phyloP scores from a whole-genome alignment of 306 rosid genomes.

The Quercus agrifolia region DNA sequence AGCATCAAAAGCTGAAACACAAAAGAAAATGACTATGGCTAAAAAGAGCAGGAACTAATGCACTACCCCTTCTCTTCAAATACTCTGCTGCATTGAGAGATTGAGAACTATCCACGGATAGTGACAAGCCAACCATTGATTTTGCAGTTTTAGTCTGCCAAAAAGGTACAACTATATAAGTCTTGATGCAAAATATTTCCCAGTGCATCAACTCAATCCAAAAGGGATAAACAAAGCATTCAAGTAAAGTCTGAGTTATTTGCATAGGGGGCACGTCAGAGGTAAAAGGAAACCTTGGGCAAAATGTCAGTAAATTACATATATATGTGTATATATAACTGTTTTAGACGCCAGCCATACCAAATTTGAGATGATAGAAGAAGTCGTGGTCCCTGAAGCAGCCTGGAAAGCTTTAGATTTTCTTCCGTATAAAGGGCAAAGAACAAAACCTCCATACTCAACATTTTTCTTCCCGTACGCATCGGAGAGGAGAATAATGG shows the following conservation, averaged over 20 bases:
- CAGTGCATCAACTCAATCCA: neutral
- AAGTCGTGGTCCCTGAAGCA: conserved; percentile 77
- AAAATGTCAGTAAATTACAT: conserved; percentile 9
- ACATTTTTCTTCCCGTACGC: conserved; percentile 65
- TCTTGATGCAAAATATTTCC: neutral
- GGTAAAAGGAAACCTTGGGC: conserved; percentile 15
- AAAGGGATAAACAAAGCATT: conserved; percentile 12
- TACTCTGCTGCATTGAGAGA: conserved; percentile 65
- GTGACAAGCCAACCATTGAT: conserved; percentile 74
- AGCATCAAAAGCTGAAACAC: conserved; percentile 2
- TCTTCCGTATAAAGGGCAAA: conserved; percentile 93
- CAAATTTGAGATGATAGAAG: conserved; percentile 77
- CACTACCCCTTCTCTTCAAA: conserved; percentile 78
- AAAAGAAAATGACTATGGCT: neutral
- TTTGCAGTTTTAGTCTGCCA: conserved; percentile 94
- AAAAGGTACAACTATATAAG: conserved; percentile 21
- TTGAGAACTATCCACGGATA: conserved; percentile 85
- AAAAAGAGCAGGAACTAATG: conserved; percentile 13
- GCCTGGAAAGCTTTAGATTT: conserved; percentile 96
- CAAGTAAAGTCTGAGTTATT: conserved; percentile 3
- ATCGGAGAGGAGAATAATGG: conserved; percentile 74
- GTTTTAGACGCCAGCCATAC: conserved; percentile 40
- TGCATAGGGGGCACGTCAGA: conserved; percentile 5
- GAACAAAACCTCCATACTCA: conserved; percentile 83
- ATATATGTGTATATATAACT: neutral